Evolutionary conservation across 306 rosid genomes (phyloP).

Genomic region (Potentilla sterilis): DNA sequence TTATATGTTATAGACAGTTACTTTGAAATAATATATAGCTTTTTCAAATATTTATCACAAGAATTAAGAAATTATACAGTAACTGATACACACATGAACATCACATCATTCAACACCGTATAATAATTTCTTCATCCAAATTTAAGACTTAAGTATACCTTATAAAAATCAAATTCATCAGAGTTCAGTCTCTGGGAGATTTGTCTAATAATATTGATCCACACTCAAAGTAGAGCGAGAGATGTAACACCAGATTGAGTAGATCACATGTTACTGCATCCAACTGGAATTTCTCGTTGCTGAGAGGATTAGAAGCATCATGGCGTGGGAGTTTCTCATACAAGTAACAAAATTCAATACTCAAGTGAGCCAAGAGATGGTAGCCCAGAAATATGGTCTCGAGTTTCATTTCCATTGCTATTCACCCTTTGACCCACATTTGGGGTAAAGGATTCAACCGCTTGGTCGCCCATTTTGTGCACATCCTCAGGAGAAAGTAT

Average conservation of each 20-base stretch:
- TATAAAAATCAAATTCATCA: not conserved
- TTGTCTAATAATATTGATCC: not conserved
- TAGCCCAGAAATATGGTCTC: slow-evolving; percentile 51
- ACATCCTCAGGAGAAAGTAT: slow-evolving; percentile 82
- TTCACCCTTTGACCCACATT: slow-evolving; percentile 55
- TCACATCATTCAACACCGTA: not conserved
- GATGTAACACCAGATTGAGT: slow-evolving; percentile 7
- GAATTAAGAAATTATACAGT: not conserved
- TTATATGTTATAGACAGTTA: no score
- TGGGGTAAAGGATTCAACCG: slow-evolving; percentile 54
- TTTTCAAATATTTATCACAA: not conserved
- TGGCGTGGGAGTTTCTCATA: not conserved
- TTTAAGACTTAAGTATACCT: not conserved
- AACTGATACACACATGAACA: not conserved
- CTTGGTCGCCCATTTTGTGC: slow-evolving; percentile 75
- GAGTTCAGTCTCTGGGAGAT: slow-evolving; percentile 12
- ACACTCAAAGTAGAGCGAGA: not conserved
- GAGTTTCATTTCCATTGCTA: slow-evolving; percentile 42
- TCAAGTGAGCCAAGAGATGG: slow-evolving; percentile 62
- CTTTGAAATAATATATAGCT: not conserved
- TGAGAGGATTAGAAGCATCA: slow-evolving; percentile 2
- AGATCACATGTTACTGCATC: not conserved
- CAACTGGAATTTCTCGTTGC: not conserved
- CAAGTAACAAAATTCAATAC: slow-evolving; percentile 32
- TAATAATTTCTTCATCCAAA: not conserved